Evolutionary conservation across 1,139 yeast genomes (phyloP).

Genomic region (Geotrichum macrosporum): DNA sequence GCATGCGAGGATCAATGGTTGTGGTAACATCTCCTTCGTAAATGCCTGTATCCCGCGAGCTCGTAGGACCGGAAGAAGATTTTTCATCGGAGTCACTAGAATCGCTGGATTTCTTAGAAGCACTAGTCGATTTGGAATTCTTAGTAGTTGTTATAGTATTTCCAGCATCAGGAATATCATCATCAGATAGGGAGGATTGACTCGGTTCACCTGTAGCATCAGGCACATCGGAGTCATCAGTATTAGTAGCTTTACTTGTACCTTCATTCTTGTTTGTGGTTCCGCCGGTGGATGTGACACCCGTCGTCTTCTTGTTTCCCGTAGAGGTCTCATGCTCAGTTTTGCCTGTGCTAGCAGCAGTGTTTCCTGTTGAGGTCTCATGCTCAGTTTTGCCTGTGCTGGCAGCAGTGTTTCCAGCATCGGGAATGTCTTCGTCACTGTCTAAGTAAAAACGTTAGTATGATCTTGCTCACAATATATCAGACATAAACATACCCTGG

Average conservation of each 20-base stretch:
- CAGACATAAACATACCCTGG: not conserved
- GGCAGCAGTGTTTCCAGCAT: constrained; percentile 2
- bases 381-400: not conserved
- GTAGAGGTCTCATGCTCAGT: no score
- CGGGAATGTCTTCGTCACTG: not conserved
- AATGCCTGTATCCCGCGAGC: constrained; percentile 12
- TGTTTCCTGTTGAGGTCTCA: no score
- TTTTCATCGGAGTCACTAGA: constrained; percentile 3
- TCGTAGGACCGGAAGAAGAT: constrained; percentile 11
- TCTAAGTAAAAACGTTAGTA: not conserved
- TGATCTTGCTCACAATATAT: not conserved
- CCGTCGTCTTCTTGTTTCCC: no score
- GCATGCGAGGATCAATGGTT: constrained; percentile 36
- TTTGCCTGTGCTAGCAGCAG: not conserved
- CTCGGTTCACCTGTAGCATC: constrained; percentile 1
- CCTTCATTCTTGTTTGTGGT: no score
- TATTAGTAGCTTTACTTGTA: constrained; percentile 2
- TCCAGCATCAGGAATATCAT: constrained; percentile 17
- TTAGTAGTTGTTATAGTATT: constrained; percentile 5
- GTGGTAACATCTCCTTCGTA: constrained; percentile 19
- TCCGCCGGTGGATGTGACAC: not conserved
- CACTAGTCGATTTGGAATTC: constrained; percentile 6
- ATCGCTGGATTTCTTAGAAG: constrained; percentile 1
- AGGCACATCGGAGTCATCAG: constrained; percentile 1
- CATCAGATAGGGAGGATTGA: not conserved